Evolutionary conservation across 129 eudicot species (phyloP), one percentile per base, ranked within the genome.

Genomic region (Solidago caesia): DNA sequence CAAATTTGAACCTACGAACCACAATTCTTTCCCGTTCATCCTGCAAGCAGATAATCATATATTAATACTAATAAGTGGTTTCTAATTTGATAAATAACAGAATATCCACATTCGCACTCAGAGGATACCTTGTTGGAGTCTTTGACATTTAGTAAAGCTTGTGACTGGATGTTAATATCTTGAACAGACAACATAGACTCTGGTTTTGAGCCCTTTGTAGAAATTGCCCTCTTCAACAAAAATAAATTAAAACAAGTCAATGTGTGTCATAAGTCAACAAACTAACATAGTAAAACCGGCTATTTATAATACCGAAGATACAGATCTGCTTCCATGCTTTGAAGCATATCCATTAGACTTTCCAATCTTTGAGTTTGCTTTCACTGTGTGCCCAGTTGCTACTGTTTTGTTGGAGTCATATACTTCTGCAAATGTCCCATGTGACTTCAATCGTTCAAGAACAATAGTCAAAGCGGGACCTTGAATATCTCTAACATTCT

Each of bases 381-480:
- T 95, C 7, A 86, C 70, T 67, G 92, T 25, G 48, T 82, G 71
- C 25, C 84, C 87, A 10, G 81, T 67, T 48, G 95, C 84, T 21
- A 64, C 63, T 65, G 89, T 51, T 81, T 82, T 83, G 70, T 78
- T 67, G 14, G 84, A 67, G 14, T 93, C 96, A 75, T 60, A 72
- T 52, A 63, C 67, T 45, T 94, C 98, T 75, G 87, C 88, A 77
- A 85, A 66, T 42, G 84, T 82, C 43, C 99, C 99, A 79, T 83
- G 80, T 44, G 88, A 87, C 77, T 87, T 95, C 68, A 95, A 77
- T 51, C 97, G 83, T 67, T 95, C 99, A 79, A 85, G 88, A 81
- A 95, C 92, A 82, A 95, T 84, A 71, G 92, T 89, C 80, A 95
- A 85, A 44, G 99, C 94, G 52, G 99, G 87, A 27, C 99, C 99